phyloP scores from a whole-genome alignment of 2,329 filamentous ascomycete species.

The Aschersonia sp. region DNA sequence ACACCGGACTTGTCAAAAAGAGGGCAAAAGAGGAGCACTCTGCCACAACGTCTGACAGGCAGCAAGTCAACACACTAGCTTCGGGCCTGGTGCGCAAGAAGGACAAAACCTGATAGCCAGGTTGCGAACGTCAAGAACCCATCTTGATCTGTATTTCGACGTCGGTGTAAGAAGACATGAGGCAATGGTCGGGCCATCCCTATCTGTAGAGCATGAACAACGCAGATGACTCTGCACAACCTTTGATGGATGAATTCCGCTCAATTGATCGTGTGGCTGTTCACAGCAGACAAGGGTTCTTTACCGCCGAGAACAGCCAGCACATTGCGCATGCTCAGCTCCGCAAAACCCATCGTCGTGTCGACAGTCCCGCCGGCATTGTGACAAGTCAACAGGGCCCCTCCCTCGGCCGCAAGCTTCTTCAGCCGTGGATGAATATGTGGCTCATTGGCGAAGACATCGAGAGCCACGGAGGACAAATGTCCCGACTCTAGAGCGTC shows the following conservation, averaged over 20 bases:
- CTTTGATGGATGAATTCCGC: no score
- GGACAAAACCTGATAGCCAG: no score
- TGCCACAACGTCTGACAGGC: background rate
- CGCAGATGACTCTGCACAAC: no score
- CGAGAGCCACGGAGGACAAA: slow-evolving; percentile 41
- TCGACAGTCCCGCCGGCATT: slow-evolving; percentile 54
- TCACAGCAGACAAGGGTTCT: slow-evolving; percentile 38
- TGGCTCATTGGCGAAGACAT: slow-evolving; percentile 51
- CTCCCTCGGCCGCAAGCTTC: slow-evolving; percentile 21
- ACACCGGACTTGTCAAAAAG: slow-evolving; percentile 33
- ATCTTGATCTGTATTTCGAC: no score
- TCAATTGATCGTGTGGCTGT: background rate
- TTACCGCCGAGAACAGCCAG: slow-evolving; percentile 39
- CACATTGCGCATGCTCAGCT: slow-evolving; percentile 52
- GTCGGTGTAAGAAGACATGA: no score
- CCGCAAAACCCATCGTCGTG: slow-evolving; percentile 52
- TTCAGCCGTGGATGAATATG: slow-evolving; percentile 30
- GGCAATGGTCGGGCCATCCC: no score
- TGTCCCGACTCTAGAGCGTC: slow-evolving; percentile 38
- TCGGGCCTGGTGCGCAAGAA: no score
- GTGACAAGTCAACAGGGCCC: slow-evolving; percentile 49
- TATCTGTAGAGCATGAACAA: no score
- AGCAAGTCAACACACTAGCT: no score
- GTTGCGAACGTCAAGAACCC: no score
- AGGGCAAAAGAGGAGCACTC: slow-evolving; percentile 29